A percentile compares a stretch with the other conserved stretches of the same genome.
These are phyloP conservation scores for Daldinia loculata DNA, from an alignment of 495 filamentous ascomycete species.

Conservation along the genomic window DNA sequence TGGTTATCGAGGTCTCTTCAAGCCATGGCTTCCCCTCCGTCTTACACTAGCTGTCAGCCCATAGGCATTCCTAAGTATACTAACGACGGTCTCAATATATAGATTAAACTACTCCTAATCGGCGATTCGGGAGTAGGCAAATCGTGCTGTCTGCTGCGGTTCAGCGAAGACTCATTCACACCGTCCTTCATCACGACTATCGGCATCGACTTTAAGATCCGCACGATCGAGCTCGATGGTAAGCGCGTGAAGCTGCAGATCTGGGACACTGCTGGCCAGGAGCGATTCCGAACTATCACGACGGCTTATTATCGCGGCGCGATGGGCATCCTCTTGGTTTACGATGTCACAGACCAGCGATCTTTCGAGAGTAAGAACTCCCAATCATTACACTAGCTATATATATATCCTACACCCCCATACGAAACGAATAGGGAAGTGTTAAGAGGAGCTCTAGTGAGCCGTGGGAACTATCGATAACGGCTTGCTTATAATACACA, in stretches of 20 bases:
- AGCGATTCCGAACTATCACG: slow-evolving; percentile 97
- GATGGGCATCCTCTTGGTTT: slow-evolving; percentile 98
- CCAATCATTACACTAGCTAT: background rate
- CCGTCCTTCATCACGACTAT: slow-evolving; percentile 99
- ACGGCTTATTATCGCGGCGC: slow-evolving; percentile 98
- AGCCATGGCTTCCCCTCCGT: background rate
- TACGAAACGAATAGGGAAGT: background rate
- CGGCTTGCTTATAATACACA: background rate
- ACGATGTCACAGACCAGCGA: slow-evolving; percentile 97
- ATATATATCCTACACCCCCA: background rate
- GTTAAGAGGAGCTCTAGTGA: slow-evolving; percentile 12
- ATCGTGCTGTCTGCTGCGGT: slow-evolving; percentile 96
- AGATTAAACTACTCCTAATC: slow-evolving; percentile 99
- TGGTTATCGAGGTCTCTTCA: background rate
- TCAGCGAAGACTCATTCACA: slow-evolving; percentile 98
- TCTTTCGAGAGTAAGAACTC: slow-evolving; percentile 87
- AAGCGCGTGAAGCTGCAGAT: slow-evolving; percentile 99
- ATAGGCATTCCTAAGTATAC: background rate
- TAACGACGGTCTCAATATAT: slow-evolving; percentile 18
- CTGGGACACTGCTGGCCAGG: slow-evolving; percentile 98
- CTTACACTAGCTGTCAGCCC: slow-evolving; percentile 4
- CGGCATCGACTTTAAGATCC: slow-evolving; percentile 99
- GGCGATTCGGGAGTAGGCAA: slow-evolving; percentile 98
- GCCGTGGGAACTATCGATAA: background rate
- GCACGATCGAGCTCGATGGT: slow-evolving; percentile 96